Evolutionary conservation across 108 stramenopile species (phyloP), one percentile per base, ranked within the genome.

Genomic region (Parietichytrium sp.): DNA sequence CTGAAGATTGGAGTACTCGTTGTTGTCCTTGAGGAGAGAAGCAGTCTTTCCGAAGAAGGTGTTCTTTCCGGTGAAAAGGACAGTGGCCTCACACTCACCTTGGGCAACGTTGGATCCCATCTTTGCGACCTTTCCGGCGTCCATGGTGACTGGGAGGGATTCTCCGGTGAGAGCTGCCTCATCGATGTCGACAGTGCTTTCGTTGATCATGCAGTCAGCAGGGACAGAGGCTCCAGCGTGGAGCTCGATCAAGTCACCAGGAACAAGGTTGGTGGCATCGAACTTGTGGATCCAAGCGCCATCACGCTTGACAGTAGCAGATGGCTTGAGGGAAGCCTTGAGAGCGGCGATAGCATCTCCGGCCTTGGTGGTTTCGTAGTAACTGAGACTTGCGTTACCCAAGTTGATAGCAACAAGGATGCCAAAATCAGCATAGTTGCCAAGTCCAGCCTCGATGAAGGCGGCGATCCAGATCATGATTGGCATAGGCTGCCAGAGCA

Each of bases 1-100:
- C 78, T 91, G 91, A 53, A 93, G 85, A 81, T 90, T 86, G 78
- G 85, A 84, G 48, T 51, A 20, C 38, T 90, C 86, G 31, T 91
- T 84, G 29, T 51, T 86, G 38, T 79, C 49, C n/a, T 79, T 54
- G 3, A 93, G 82, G 30, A 93, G 81, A 31, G 51, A 78, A 3
- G 93, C 93, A 18, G 93, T 91, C 54, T 91, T 91, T 18, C 93
- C 93, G 82, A 92, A 93, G 82, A 92, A 93, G 8, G 93, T 93
- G 54, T 91, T 78, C 47, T 29, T 79, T 25, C 93, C 93, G 2
- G 93, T 93, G 79, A 88, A 55, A 8, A 30, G 53, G 8, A 88
- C 87, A 48, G 80, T 54, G 0, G 85, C 87, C 72, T 88, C 83
- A 45, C 3, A 3, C 50, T 79, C 78, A 15, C 78, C 78, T 12